A percentile compares a stretch with the other conserved stretches of the same genome.
Conservation (phyloP, 108 stramenopile species). For the Pseudonitzschia multiseries region DNA sequence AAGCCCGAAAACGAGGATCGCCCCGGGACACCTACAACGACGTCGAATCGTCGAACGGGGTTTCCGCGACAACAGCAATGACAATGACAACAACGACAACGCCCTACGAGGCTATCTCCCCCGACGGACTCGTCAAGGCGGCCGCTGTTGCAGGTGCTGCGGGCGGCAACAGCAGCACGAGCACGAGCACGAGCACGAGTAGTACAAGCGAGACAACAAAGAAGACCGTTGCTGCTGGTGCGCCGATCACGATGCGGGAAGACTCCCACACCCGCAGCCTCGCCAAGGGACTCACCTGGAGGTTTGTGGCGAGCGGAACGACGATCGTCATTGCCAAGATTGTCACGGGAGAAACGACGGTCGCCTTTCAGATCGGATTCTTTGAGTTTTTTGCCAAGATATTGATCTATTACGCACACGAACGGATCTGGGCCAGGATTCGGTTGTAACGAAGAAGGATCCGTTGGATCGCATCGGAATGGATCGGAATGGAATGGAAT, state of each 20-base stretch:
- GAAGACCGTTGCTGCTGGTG: too few species aligned
- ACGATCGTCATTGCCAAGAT: conserved; percentile 42
- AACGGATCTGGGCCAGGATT: conserved; percentile 48
- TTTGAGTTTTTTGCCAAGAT: conserved; percentile 48
- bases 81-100: too few species aligned
- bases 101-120: too few species aligned
- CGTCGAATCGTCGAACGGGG: too few species aligned
- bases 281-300: conserved; percentile 47
- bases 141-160: too few species aligned
- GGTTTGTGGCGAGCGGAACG: conserved; percentile 34
- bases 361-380: conserved; percentile 50
- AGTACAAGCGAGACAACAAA: too few species aligned
- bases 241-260: background rate
- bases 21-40: background rate
- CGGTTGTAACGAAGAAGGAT: conserved; percentile 20
- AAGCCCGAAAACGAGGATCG: conserved; percentile 1
- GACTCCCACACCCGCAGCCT: conserved; percentile 47
- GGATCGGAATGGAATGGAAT: too few species aligned
- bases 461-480: background rate
- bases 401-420: conserved; percentile 46
- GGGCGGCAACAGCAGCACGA: too few species aligned
- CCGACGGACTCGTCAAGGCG: too few species aligned
- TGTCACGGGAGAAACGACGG: conserved; percentile 36
- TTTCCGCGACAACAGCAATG: background rate
- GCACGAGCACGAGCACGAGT: too few species aligned